Evolutionary conservation across 495 filamentous ascomycete genomes (phyloP), one percentile per base, ranked within the genome.

Genomic region (Glutinoglossum americanum): DNA sequence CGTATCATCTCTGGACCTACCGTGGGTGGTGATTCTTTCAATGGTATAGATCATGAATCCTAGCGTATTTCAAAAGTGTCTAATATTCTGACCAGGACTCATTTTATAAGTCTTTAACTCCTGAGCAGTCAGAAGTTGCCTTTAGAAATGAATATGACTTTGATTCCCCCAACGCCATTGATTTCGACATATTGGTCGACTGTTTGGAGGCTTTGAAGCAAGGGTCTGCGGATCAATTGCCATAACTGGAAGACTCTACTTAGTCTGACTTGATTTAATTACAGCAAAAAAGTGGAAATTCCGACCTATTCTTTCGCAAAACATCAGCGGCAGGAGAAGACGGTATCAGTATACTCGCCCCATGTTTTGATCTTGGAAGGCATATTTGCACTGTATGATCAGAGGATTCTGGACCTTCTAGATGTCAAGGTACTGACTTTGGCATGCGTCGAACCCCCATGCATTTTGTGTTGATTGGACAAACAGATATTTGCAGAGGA

Each of bases 11-110:
- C 69, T 98, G 62, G 94, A 89, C 70, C 72, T 97, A 55, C 92
- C 92, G 47, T 98, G 92, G 92, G 92, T 98, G 37, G 87, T 96
- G 30, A 94, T 98, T 67, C 70, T 98, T 61, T 90, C 88, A 33
- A 96, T 98, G 80, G 89, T 94, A 76, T 66, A 71, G 44, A 33
- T 9, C n/a, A 59, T 15, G 4, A 27, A 59, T 30, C 47, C 30
- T 9, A 13, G 4, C 56, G 23, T 35, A 13, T 26, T 17, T 17
- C 27, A 61, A 56, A 23, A n/a, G 41, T 60, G 60, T 57, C 32
- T 41, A 54, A 51, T 51, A n/a, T 25, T 44, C 35, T 26, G 32
- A 54, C 44, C 66, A 95, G 89, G 92, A 98, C 66, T 95, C 89
- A 0, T 98, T 93, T 67, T 98, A 98, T 72, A 97, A 94, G 67